Base-by-base conservation (phyloP, 768 basidiomycete genomes). In the Amanita subjunquillea region DNA sequence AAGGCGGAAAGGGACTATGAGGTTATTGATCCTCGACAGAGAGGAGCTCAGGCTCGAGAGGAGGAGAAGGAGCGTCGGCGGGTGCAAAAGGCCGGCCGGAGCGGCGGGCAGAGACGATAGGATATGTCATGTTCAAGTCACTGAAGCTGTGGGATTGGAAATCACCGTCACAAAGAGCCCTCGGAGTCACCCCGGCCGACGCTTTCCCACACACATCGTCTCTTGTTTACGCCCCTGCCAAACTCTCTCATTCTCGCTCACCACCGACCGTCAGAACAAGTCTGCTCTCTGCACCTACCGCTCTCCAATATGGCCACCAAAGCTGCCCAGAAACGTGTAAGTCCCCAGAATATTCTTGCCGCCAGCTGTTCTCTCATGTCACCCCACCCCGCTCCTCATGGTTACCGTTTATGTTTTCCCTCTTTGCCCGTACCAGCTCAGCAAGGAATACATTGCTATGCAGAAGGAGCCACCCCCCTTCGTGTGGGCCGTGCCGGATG, bases 401-500 rank as follows among this genome's bases (percentile, higher is more conserved):
- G 25, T 32, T 38, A 25, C 53, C 41, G 48, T 37, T 15, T 27
- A 23, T 32, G 25, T 36, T 15, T 46, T 1, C 37, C 48, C 30
- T 29, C 39, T 38, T 36, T 17, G 37, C 34, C 30, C 27, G 22
- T 43, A 17, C 37, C 65, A 90, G 87, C 79, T 91, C 56, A 72
- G 75, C 34, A 92, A 95, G 69, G 94, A 97, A 73, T 93, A 86
- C 69, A 80, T 88, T 60, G 73, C 79, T 46, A 95, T 97, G 89
- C 91, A 95, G 70, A 86, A 72, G 63, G 85, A 88, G 55, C 91
- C 95, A 12, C 95, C 95, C 1, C 95, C 95, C 55, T 98, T 93
- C 67, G 85, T 97, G 20, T 94, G 89, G 86, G 94, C 95, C 37
- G 78, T 78, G 29, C 95, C 95, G 12, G 93, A 96, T 61, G 95